phyloP scores from a whole-genome alignment of 139 green algal genomes.

The Closterium sp. region DNA sequence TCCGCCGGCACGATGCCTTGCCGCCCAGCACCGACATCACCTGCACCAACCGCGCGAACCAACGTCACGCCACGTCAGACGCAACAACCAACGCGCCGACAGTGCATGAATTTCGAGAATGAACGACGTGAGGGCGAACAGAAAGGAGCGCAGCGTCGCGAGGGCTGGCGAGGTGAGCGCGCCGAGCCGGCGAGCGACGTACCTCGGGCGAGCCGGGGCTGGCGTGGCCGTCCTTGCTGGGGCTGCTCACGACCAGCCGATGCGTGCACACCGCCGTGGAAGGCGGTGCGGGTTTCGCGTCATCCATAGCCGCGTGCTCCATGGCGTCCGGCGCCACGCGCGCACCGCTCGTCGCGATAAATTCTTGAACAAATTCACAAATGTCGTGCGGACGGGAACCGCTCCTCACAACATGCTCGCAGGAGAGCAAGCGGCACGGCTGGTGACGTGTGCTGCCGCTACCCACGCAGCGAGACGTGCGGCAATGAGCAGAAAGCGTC shows the following conservation, averaged over 20 bases:
- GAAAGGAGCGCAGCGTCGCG: neutral
- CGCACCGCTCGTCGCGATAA: neutral
- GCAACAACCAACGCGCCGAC: neutral
- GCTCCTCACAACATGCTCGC: neutral
- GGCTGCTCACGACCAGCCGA: neutral
- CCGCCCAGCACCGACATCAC: slow-evolving; percentile 36
- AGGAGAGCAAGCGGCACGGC: no score
- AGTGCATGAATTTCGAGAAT: neutral
- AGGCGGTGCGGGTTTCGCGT: neutral
- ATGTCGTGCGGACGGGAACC: no score
- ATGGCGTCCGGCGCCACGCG: neutral
- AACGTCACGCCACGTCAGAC: neutral
- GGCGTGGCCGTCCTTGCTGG: neutral
- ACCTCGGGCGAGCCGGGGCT: neutral
- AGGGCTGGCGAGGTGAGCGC: neutral
- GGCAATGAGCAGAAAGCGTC: neutral
- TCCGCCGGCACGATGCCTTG: slow-evolving; percentile 41
- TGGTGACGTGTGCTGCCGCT: neutral
- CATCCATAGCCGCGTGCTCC: neutral
- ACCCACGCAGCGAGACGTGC: neutral
- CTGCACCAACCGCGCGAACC: neutral
- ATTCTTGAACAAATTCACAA: no score
- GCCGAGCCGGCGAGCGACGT: neutral
- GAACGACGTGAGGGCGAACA: neutral
- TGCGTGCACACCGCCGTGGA: neutral